Percentiles rank a stretch among this genome's conserved stretches.
These are phyloP conservation scores for Aspergillus avenaceus DNA, from an alignment of 495 filamentous ascomycete genomes.

Conservation along the genomic window DNA sequence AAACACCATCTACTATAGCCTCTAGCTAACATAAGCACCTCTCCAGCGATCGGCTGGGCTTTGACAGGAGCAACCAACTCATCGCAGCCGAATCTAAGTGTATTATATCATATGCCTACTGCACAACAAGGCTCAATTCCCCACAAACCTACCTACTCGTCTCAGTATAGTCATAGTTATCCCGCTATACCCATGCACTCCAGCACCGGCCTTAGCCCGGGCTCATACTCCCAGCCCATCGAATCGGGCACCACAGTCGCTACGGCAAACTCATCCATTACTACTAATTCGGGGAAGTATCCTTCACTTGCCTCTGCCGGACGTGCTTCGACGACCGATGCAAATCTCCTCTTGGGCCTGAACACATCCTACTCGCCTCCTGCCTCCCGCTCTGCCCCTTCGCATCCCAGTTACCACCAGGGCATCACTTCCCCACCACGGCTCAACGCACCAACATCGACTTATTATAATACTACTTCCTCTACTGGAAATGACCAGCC, in stretches of 20 bases:
- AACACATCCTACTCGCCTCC: conserved; percentile 25
- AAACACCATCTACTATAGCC: too few species aligned
- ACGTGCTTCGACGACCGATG: conserved; percentile 22
- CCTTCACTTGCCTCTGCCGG: conserved; percentile 12
- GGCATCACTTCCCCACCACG: conserved; percentile 32
- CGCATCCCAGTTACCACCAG: conserved; percentile 45
- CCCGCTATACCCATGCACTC: conserved; percentile 20
- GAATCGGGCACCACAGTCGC: conserved; percentile 14
- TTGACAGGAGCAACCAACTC: conserved; percentile 79
- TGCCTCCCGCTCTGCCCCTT: conserved; percentile 24
- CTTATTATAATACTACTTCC: conserved; percentile 24
- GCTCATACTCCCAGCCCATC: conserved; percentile 20
- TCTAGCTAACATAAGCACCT: conserved; percentile 24
- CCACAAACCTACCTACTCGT: conserved; percentile 22
- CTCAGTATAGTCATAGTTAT: conserved; percentile 35
- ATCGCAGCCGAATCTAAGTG: conserved; percentile 70
- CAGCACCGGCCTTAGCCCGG: conserved; percentile 15
- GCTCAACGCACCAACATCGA: conserved; percentile 16
- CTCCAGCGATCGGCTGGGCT: conserved; percentile 66
- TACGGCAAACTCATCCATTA: conserved; percentile 13
- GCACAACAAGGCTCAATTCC: conserved; percentile 16
- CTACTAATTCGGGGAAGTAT: conserved; percentile 18
- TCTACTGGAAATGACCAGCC: conserved; percentile 32
- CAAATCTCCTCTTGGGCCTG: conserved; percentile 26
- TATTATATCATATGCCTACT: conserved; percentile 60